Evolutionary conservation across 768 basidiomycete genomes (phyloP).

Genomic region (Tylopilus felleus): DNA sequence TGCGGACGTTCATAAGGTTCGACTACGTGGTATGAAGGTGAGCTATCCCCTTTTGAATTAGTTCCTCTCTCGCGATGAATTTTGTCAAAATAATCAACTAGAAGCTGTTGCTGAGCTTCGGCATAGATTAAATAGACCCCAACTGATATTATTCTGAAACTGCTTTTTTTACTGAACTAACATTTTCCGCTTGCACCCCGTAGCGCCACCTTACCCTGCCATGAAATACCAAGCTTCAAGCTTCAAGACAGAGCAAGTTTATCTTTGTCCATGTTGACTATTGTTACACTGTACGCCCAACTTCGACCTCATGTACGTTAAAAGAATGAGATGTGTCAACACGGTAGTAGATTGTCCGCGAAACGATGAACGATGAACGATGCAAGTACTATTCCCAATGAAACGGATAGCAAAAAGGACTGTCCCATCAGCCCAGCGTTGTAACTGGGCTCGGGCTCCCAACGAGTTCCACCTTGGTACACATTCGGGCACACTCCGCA

Average conservation of each 20-base stretch:
- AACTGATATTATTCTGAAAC: slow-evolving; percentile 31
- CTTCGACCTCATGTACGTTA: not conserved
- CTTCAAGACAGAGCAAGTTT: not conserved
- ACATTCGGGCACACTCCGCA: slow-evolving; percentile 6
- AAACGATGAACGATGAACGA: not conserved
- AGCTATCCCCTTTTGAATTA: not conserved
- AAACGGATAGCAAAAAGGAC: not conserved
- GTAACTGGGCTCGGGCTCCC: not conserved
- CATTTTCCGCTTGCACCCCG: not conserved
- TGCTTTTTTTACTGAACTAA: not conserved
- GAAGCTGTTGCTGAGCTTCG: slow-evolving; percentile 84
- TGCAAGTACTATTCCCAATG: not conserved
- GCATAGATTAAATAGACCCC: slow-evolving; percentile 50
- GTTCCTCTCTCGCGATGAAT: slow-evolving; percentile 19
- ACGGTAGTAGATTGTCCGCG: not conserved
- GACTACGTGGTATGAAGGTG: not conserved
- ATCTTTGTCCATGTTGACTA: not conserved
- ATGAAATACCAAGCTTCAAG: not conserved
- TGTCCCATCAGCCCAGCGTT: not conserved
- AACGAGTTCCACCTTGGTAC: slow-evolving; percentile 18
- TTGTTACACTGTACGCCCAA: slow-evolving; percentile 6
- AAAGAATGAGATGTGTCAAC: not conserved
- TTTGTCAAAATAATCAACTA: slow-evolving; percentile 62
- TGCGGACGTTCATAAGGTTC: not conserved
- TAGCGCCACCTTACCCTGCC: no score